Percentiles rank a stretch among this genome's conserved stretches.
Evolutionary conservation across 2,329 filamentous ascomycete genomes (phyloP).

Genomic region (Tolypocladium ovalisporum): DNA sequence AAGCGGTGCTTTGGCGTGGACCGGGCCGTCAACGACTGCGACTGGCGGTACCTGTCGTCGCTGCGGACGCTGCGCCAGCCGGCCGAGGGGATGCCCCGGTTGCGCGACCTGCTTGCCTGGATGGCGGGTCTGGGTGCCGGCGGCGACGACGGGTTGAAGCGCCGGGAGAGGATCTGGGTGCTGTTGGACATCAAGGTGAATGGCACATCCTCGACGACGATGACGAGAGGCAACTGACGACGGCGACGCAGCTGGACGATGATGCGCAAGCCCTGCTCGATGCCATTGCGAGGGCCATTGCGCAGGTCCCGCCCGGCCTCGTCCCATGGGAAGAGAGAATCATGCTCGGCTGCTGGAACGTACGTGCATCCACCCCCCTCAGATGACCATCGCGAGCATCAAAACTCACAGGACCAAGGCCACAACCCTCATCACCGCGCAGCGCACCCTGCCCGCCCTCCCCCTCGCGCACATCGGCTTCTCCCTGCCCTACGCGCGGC

Average conservation of each 20-base stretch:
- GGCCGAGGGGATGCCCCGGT: constrained; percentile 59
- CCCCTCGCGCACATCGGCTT: constrained; percentile 58
- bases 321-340: constrained; percentile 63
- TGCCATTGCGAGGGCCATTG: constrained; percentile 54
- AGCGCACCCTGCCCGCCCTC: constrained; percentile 50
- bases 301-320: constrained; percentile 30
- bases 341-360: constrained; percentile 74
- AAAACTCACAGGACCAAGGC: constrained; percentile 29
- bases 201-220: not conserved
- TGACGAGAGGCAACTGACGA: no score
- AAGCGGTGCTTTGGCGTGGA: constrained; percentile 74
- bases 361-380: constrained; percentile 20
- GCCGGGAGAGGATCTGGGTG: constrained; percentile 16
- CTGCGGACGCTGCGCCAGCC: constrained; percentile 59
- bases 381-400: not conserved
- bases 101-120: constrained; percentile 65
- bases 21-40: constrained; percentile 61
- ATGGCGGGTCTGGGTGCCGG: constrained; percentile 46
- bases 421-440: constrained; percentile 55
- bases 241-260: constrained; percentile 48
- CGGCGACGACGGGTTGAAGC: constrained; percentile 34
- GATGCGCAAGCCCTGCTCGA: constrained; percentile 59
- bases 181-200: constrained; percentile 79
- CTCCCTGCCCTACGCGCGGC: constrained; percentile 55
- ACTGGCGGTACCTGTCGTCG: constrained; percentile 62